phyloP scores from a whole-genome alignment of 352 stramenopile species.

The Globisporangium heterothallicum region DNA sequence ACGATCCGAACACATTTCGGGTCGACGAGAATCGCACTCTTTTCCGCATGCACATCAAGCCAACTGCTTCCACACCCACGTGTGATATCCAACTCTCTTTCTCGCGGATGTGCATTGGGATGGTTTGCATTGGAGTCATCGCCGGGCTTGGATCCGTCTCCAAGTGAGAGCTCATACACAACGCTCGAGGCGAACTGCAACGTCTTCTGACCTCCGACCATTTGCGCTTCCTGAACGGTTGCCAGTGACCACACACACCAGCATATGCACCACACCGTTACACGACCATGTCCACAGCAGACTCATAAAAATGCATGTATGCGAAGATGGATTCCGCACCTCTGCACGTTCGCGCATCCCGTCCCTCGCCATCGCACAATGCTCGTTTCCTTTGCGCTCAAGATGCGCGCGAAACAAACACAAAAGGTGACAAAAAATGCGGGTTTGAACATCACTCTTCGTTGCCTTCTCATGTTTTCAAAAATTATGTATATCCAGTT shows the following conservation, averaged over 20 bases:
- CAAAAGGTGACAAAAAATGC: too few species aligned
- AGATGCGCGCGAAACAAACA: not conserved
- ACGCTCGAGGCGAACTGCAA: slow-evolving; percentile 10
- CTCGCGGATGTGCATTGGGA: too few species aligned
- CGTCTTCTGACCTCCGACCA: not conserved
- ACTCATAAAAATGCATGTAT: too few species aligned
- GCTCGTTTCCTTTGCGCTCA: not conserved
- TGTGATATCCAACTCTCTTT: not conserved
- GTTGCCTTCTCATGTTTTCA: not conserved
- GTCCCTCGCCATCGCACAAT: not conserved
- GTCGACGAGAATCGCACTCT: slow-evolving; percentile 2
- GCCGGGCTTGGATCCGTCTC: not conserved
- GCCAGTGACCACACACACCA: too few species aligned
- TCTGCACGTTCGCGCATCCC: not conserved
- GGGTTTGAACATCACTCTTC: not conserved
- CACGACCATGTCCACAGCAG: too few species aligned
- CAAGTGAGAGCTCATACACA: slow-evolving; percentile 5
- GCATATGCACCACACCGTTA: too few species aligned
- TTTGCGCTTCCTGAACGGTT: not conserved
- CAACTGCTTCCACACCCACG: not conserved
- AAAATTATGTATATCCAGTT: not conserved
- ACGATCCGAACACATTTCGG: slow-evolving; percentile 1
- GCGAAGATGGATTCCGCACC: too few species aligned
- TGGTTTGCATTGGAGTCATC: not conserved
- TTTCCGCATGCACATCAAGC: not conserved